Evolutionary conservation across 305 asterid genomes (phyloP).

Genomic region (Solanum hybrid): DNA sequence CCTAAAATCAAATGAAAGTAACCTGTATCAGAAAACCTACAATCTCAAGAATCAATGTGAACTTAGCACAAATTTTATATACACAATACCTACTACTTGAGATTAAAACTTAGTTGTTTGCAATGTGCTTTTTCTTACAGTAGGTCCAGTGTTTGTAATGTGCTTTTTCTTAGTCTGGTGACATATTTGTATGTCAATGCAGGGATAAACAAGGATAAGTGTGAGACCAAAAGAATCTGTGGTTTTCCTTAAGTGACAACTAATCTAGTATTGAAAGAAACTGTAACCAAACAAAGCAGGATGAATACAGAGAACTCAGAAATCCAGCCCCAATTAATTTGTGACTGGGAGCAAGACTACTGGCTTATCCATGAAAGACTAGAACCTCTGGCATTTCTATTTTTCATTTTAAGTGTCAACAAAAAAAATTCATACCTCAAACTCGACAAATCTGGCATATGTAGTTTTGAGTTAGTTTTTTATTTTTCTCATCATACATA

Average conservation of each 20-base stretch:
- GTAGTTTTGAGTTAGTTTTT: background rate
- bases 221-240: background rate
- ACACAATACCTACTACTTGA: background rate
- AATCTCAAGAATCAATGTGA: background rate
- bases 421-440: background rate
- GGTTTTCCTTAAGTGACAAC: background rate
- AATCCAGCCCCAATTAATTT: background rate
- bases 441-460: background rate
- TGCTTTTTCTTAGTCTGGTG: background rate
- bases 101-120: background rate
- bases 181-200: background rate
- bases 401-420: background rate
- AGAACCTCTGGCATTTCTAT: background rate
- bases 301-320: background rate
- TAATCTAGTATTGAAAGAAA: background rate
- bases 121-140: background rate
- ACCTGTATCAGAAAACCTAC: background rate
- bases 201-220: background rate
- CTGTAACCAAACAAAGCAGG: background rate
- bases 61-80: background rate
- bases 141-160: background rate
- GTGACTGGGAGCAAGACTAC: background rate
- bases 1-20: background rate
- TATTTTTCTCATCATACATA: background rate
- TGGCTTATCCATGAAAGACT: background rate